phyloP scores from a whole-genome alignment of 306 rosid genomes.

The Purshia tridentata region DNA sequence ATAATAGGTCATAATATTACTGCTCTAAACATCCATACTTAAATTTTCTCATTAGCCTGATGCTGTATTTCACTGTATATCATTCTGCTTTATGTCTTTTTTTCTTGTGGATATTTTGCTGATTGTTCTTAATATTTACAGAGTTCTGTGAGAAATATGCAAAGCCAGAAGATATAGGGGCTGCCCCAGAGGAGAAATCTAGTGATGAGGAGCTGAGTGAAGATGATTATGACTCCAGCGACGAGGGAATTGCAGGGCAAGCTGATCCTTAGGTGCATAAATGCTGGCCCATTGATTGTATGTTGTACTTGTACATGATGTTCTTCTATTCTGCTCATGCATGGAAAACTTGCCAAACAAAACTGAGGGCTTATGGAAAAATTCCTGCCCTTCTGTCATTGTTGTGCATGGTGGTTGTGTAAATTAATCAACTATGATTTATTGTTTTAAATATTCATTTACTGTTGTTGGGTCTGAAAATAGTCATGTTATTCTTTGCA shows the following conservation, averaged over 20 bases:
- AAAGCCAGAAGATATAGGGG: constrained; percentile 69
- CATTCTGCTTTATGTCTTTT: background rate
- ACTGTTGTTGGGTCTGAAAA: background rate
- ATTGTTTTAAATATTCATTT: constrained; percentile 35
- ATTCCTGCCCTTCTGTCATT: constrained; percentile 29
- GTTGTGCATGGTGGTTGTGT: constrained; percentile 39
- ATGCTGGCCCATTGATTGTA: constrained; percentile 19
- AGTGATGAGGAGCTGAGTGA: constrained; percentile 80
- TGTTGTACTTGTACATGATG: constrained; percentile 46
- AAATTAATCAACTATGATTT: constrained; percentile 42
- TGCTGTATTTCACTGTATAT: background rate
- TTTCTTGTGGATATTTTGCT: background rate
- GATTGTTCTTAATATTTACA: constrained; percentile 25
- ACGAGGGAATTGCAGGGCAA: constrained; percentile 59
- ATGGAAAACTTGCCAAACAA: constrained; percentile 38
- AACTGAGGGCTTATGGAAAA: constrained; percentile 40
- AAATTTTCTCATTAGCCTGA: background rate
- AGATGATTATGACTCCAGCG: constrained; percentile 67
- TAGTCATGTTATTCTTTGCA: background rate
- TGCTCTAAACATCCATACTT: background rate
- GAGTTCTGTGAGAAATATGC: constrained; percentile 81
- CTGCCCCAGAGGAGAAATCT: constrained; percentile 51
- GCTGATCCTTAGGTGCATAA: constrained; percentile 57
- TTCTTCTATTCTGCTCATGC: constrained; percentile 25
- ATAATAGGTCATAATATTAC: background rate